Conservation (phyloP, 108 stramenopile species). For the Nannochloropsis granulata region DNA sequence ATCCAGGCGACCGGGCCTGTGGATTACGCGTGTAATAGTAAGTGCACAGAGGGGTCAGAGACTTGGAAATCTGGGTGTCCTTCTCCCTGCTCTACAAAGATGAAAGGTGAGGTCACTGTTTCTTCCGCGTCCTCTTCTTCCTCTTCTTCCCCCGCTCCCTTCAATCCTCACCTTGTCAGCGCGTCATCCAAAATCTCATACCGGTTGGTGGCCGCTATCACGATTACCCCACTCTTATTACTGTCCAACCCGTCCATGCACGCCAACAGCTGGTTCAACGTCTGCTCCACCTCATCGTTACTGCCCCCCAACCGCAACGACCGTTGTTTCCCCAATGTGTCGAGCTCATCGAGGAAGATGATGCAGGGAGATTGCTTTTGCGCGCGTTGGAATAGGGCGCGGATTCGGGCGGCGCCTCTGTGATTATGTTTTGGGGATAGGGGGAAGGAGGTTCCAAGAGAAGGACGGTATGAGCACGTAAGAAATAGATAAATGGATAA, state of each 20-base stretch:
- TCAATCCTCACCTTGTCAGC: not conserved
- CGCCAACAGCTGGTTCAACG: slow-evolving; percentile 38
- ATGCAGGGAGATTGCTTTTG: slow-evolving; percentile 40
- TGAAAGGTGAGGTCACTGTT: too few relatives aligned
- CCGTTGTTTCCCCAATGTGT: slow-evolving; percentile 37
- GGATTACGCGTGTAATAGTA: not conserved
- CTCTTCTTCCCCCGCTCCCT: not conserved
- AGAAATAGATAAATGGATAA: not conserved
- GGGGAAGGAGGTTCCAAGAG: not conserved
- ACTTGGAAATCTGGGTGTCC: too few relatives aligned
- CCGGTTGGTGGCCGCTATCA: slow-evolving; percentile 10
- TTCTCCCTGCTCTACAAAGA: too few relatives aligned
- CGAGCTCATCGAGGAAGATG: slow-evolving; percentile 41
- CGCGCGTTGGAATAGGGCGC: slow-evolving; percentile 58
- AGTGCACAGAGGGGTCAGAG: not conserved
- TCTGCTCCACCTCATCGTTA: slow-evolving; percentile 40
- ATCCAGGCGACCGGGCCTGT: slow-evolving; percentile 23
- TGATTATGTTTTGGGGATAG: slow-evolving; percentile 49
- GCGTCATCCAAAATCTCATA: slow-evolving; percentile 1
- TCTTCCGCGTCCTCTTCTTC: not conserved
- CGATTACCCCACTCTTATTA: slow-evolving; percentile 17
- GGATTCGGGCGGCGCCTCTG: slow-evolving; percentile 73
- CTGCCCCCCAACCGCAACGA: slow-evolving; percentile 7
- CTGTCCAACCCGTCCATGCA: slow-evolving; percentile 42
- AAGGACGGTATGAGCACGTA: not conserved